A percentile compares a stretch with the other conserved stretches of the same genome.
phyloP scores from a whole-genome alignment of 148 eudicot genomes.

The Fagopyrum esculentum region DNA sequence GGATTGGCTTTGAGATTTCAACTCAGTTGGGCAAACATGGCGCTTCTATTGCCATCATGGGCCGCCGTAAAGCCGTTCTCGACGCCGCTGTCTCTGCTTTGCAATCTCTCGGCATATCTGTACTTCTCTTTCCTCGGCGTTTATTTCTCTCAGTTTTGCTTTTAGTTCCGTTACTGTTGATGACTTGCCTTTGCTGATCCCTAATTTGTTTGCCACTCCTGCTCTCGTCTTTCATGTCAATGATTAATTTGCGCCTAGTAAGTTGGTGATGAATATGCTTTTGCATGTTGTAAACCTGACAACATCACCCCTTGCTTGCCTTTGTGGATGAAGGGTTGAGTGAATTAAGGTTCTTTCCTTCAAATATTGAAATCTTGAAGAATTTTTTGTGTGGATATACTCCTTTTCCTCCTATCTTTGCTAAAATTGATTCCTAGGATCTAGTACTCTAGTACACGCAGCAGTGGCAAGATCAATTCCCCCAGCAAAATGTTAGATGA shows the following conservation, averaged over 20 bases:
- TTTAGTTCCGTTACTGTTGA: neutral
- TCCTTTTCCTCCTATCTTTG: too few relatives aligned
- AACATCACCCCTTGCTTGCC: too few relatives aligned
- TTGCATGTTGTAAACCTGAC: too few relatives aligned
- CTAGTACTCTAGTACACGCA: too few relatives aligned
- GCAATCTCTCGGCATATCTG: slow-evolving; percentile 59
- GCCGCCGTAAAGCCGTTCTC: slow-evolving; percentile 63
- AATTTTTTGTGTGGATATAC: too few relatives aligned
- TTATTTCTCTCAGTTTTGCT: neutral
- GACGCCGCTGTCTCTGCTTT: slow-evolving; percentile 72
- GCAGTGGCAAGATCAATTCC: too few relatives aligned
- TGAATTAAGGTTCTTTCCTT: neutral
- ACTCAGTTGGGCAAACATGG: slow-evolving; percentile 83
- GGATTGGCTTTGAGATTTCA: slow-evolving; percentile 86
- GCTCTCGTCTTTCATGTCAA: too few relatives aligned
- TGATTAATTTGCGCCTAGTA: too few relatives aligned
- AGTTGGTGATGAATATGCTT: neutral
- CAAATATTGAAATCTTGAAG: neutral
- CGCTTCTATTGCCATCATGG: slow-evolving; percentile 85
- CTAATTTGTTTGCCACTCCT: neutral
- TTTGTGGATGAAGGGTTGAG: neutral
- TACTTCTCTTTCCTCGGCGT: slow-evolving; percentile 14
- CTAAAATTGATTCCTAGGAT: too few relatives aligned
- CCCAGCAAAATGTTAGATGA: too few relatives aligned
- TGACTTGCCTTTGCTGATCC: neutral